Base-by-base conservation (phyloP, 2,329 filamentous ascomycete genomes). In the Epichloe glyceriae region DNA sequence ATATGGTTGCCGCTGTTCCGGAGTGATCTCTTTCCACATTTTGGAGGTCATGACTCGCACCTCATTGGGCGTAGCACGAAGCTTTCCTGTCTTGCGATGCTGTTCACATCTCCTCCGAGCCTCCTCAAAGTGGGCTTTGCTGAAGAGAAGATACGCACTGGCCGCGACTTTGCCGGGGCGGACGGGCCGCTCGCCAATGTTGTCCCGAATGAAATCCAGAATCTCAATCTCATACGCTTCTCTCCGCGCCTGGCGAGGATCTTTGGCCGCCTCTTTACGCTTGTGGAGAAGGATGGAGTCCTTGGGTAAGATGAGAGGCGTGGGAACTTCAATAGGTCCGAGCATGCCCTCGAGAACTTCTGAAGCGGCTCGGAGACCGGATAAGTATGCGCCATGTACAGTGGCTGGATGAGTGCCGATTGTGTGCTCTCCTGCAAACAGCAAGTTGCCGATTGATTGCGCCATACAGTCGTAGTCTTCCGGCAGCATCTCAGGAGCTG, bases 401-500 rank as follows among this genome's bases (percentile, higher is more conserved):
- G 93, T 98, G 34, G 94, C 93, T 12, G 94, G 93, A 63, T 98
- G 90, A 0, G 89, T 95, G 45, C 88, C 89, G 59, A 87, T 96
- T 1, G 94, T 98, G 54, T 95, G 93, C 67, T 98, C 93, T 46
- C 93, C 93, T 15, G 91, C 93, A 67, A 98, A 98, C 67, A 91
- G 88, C 8, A 98, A 72, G 56, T 94, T 95, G 34, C 88, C 90
- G 34, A 96, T 74, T 1, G 86, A 73, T 46, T 79, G 78, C 2
- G 93, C 88, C 87, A 98, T 95, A 34, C 81, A 73, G 64, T 97
- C 88, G 67, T 98, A 98, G 64, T 98, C 93, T 49, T 89, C 86
- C 2, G 86, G 79, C 48, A 81, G 77, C 67, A 95, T 91, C 45
- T 81, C 76, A 5, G 89, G 84, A 0, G 87, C 90, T 1, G 95